phyloP scores from a whole-genome alignment of 2,329 filamentous ascomycete genomes.

The Sphaerulina musiva region DNA sequence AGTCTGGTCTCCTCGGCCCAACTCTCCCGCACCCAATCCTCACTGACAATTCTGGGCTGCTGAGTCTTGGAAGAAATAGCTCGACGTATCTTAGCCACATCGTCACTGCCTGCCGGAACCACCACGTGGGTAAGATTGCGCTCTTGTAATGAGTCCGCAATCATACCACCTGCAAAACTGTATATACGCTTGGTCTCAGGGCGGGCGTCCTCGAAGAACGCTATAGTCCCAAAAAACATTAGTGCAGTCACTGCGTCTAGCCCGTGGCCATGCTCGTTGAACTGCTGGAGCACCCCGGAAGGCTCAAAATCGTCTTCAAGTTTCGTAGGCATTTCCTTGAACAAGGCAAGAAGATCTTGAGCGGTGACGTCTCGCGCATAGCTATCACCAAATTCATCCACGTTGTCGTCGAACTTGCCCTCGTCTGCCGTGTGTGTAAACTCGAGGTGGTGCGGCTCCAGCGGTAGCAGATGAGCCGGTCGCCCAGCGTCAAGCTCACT shows the following conservation, averaged over 20 bases:
- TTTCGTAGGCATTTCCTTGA: constrained; percentile 48
- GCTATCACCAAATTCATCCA: constrained; percentile 76
- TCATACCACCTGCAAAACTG: constrained; percentile 62
- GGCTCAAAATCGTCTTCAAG: constrained; percentile 41
- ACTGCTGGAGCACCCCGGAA: constrained; percentile 50
- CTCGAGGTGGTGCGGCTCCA: constrained; percentile 65
- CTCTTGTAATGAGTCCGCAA: constrained; percentile 49
- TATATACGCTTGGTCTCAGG: constrained; percentile 30
- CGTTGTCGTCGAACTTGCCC: constrained; percentile 52
- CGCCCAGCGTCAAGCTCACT: constrained; percentile 44
- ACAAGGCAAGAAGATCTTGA: constrained; percentile 54
- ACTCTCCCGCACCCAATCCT: constrained; percentile 69
- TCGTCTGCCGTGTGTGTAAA: constrained; percentile 55
- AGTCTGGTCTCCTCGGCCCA: constrained; percentile 73
- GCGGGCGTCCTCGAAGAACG: constrained; percentile 38
- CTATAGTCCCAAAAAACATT: constrained; percentile 45
- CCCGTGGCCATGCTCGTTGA: constrained; percentile 50
- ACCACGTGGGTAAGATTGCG: constrained; percentile 65
- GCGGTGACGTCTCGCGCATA: constrained; percentile 64
- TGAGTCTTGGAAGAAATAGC: constrained; percentile 26
- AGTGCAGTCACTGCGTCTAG: constrained; percentile 47
- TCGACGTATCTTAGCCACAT: constrained; percentile 24
- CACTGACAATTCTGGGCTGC: constrained; percentile 63
- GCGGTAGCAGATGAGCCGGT: constrained; percentile 56
- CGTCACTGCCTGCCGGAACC: constrained; percentile 41